Conservation (phyloP, 768 basidiomycete genomes). For the Hysterangium stoloniferum region DNA sequence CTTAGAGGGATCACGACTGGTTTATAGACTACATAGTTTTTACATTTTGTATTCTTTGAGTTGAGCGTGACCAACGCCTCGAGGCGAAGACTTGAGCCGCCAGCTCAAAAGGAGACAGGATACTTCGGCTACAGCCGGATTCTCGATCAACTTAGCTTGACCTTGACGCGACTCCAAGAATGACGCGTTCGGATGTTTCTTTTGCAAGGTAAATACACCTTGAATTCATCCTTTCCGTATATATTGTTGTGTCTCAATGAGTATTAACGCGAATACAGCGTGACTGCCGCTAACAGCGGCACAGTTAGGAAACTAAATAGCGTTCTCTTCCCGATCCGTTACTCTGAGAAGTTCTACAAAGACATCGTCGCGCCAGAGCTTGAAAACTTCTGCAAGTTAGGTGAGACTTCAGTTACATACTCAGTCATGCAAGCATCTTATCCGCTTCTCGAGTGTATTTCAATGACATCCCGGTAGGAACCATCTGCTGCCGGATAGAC, state of each 20-base stretch:
- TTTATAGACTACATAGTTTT: background rate
- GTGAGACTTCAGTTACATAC: constrained; percentile 38
- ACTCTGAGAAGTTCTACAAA: constrained; percentile 81
- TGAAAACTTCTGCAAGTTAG: constrained; percentile 82
- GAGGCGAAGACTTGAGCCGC: constrained; percentile 1
- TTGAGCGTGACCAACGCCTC: background rate
- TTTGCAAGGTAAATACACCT: constrained; percentile 7
- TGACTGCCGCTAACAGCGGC: constrained; percentile 79
- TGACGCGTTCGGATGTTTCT: constrained; percentile 8
- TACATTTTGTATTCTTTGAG: constrained; percentile 1
- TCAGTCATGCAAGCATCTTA: background rate
- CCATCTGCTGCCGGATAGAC: constrained; percentile 80
- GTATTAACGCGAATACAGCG: constrained; percentile 9
- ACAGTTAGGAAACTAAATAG: constrained; percentile 48
- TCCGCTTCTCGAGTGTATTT: constrained; percentile 61
- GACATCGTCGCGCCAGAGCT: constrained; percentile 70
- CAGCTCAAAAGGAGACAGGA: background rate
- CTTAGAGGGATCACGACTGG: background rate
- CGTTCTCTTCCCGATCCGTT: constrained; percentile 84
- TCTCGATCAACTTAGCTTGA: background rate
- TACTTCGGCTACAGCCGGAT: background rate
- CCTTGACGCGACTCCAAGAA: background rate
- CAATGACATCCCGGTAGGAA: constrained; percentile 89
- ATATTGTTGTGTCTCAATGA: background rate
- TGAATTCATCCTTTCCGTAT: background rate